Percentiles rank a stretch among this genome's conserved stretches.
Evolutionary conservation across 2,329 filamentous ascomycete genomes (phyloP).

Genomic region (Colletotrichum sp.): DNA sequence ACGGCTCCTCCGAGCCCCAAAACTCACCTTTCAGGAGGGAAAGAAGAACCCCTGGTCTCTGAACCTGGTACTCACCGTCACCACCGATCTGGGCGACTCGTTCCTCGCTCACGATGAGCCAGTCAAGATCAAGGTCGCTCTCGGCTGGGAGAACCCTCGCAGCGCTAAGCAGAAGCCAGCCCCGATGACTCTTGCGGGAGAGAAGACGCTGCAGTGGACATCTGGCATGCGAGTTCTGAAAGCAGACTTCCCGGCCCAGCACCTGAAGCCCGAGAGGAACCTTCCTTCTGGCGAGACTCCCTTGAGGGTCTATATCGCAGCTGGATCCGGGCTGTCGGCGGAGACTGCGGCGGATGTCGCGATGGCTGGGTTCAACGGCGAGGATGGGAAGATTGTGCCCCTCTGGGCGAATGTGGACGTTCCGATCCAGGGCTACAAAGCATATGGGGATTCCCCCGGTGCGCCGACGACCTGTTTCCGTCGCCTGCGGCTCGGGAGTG

Average conservation of each 20-base stretch:
- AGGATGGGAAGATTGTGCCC: slow-evolving; percentile 47
- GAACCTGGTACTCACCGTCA: slow-evolving; percentile 57
- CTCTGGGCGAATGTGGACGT: slow-evolving; percentile 40
- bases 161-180: slow-evolving; percentile 27
- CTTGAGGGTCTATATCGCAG: neutral
- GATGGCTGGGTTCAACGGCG: neutral
- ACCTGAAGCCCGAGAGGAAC: neutral
- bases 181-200: neutral
- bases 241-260: slow-evolving; percentile 27
- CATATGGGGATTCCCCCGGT: neutral
- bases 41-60: slow-evolving; percentile 31
- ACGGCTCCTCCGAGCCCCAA: slow-evolving; percentile 54
- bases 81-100: slow-evolving; percentile 62
- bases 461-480: slow-evolving; percentile 32
- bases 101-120: slow-evolving; percentile 52
- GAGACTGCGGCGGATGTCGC: neutral
- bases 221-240: slow-evolving; percentile 41
- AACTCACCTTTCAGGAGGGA: slow-evolving; percentile 31
- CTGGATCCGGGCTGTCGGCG: neutral
- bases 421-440: neutral
- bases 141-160: slow-evolving; percentile 27
- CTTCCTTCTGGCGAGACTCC: neutral
- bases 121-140: slow-evolving; percentile 45
- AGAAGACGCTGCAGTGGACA: slow-evolving; percentile 30
- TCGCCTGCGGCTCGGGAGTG: slow-evolving; percentile 30